Base-by-base conservation (phyloP, 495 filamentous ascomycete species). In the Penicillium silybi region DNA sequence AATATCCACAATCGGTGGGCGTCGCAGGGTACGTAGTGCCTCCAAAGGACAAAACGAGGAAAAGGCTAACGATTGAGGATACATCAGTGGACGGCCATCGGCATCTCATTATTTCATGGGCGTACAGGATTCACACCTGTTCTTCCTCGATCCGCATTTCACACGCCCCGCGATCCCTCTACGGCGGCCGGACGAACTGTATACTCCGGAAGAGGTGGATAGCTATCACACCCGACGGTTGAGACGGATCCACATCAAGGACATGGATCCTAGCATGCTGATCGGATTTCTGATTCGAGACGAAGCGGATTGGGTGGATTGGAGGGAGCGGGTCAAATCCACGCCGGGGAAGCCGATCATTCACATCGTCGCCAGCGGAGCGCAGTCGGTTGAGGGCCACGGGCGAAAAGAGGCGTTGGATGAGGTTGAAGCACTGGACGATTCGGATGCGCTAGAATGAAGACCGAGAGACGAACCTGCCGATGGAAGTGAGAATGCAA, bases 251-350 rank as follows among this genome's bases (percentile, higher is more conserved):
- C 85, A 91, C 50, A 77, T 97, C 29, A 82, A 83, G 50, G 93
- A 97, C 50, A 92, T 97, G 90, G 95, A 99, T 61, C 95, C 95
- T 7, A 96, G 92, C 67, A 99, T 99, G 95, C 74, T 99, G 25
- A 88, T 99, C 48, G 95, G 87, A n/a, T 97, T 99, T 59, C 73
- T 99, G 5, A 91, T 99, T 51, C 78, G 76, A 26, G 78, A 90
- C 56, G 84, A 89, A 55, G 78, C 82, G 20, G 95, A 97, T 52
- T 99, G 95, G 88, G 70, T 74, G 26, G 78, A 82, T 54, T 97
- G 90, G 91, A 83, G 88, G 57, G 69, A 73, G 44, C 79, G 79
- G 15, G 77, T 96, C 8, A 75, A 77, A 52, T 76, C 84, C 35
- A 80, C 85, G 9, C 76, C 85, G 7, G 90, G 90, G 22, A 96